phyloP scores from a whole-genome alignment of 495 filamentous ascomycete species.

The Umbilicaria muhlenbergii region DNA sequence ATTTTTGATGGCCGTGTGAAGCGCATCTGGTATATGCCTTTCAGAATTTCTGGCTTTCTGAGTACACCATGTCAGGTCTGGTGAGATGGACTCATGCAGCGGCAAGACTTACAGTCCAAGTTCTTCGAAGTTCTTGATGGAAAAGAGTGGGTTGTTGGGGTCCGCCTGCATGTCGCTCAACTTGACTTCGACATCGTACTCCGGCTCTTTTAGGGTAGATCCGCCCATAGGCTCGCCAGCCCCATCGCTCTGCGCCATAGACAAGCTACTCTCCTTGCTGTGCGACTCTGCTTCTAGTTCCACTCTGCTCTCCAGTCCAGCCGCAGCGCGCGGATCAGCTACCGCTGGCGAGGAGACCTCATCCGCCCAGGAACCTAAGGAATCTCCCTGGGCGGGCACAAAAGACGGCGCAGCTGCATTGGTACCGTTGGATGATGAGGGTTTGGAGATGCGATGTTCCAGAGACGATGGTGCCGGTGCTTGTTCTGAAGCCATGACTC shows the following conservation, averaged over 20 bases:
- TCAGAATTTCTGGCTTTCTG: conserved; percentile 35
- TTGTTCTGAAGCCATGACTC: too few species aligned
- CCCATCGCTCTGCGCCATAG: conserved; percentile 35
- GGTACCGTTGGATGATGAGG: conserved; percentile 20
- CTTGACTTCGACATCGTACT: conserved; percentile 78
- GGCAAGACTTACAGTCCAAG: conserved; percentile 54
- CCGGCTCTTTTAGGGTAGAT: conserved; percentile 49
- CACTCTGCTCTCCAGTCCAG: conserved; percentile 1
- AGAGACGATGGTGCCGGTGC: conserved; percentile 22
- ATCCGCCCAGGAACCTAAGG: conserved; percentile 19
- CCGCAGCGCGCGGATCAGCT: conserved; percentile 1
- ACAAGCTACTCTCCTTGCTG: conserved; percentile 12
- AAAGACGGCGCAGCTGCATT: conserved; percentile 5
- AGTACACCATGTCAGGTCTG: conserved; percentile 7
- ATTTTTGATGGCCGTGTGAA: conserved; percentile 95
- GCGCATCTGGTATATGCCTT: conserved; percentile 60
- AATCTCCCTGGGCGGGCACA: conserved; percentile 1
- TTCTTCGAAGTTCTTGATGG: conserved; percentile 69
- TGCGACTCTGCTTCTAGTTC: conserved; percentile 4
- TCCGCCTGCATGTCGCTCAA: conserved; percentile 79
- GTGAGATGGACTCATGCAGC: not conserved
- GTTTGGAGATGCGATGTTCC: conserved; percentile 45
- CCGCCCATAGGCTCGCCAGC: conserved; percentile 25
- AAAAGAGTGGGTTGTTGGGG: conserved; percentile 73
- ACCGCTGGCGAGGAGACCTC: conserved; percentile 16